Evolutionary conservation across 1,284 basidiomycete species (phyloP), one percentile per base, ranked within the genome.

Genomic region (Phellinidium pouzarii): DNA sequence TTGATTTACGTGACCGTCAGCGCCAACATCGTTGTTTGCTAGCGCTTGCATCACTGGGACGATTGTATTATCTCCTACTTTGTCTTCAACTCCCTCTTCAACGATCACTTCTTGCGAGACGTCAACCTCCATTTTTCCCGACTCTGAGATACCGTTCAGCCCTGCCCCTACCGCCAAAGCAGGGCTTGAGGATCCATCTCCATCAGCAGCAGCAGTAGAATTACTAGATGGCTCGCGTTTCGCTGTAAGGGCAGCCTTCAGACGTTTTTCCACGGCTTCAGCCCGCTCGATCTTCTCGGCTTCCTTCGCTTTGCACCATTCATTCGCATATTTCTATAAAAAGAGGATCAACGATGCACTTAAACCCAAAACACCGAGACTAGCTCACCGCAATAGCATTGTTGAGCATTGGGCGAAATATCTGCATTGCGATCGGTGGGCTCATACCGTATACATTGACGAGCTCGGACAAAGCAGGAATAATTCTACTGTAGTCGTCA

Each of bases 391-490:
- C 68, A 48, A 92, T 72, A 29, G 75, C 69, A 3, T 71, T 68
- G 56, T 87, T 80, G 25, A 94, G 73, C 54, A 88, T 84, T 3
- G 93, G 91, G 7, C 94, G 82, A 44, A 91, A 78, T 51, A 96
- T 87, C 62, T 93, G 90, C 87, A 96, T 95, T 52, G 91, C 91
- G 54, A 94, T 84, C 8, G 88, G 80, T 36, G 86, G 79, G 56
- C 84, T 82, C 46, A 97, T 79, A 2, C 84, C 87, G 66, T 87
- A 94, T 41, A 78, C 74, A 44, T 78, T 74, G 49, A 82, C 81
- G 7, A 97, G 75, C 41, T 88, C 83, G 1, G 72, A 71, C 5
- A 96, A 72, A 14, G 84, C 71, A 1, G 93, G 93, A 3, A 88
- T 65, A 22, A 87, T 78, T 81, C 45, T 69, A 70, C 8, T 79